Evolutionary conservation across 2,329 filamentous ascomycete species (phyloP).

Genomic region (Ophiocordyceps polyrhachis-furcata): DNA sequence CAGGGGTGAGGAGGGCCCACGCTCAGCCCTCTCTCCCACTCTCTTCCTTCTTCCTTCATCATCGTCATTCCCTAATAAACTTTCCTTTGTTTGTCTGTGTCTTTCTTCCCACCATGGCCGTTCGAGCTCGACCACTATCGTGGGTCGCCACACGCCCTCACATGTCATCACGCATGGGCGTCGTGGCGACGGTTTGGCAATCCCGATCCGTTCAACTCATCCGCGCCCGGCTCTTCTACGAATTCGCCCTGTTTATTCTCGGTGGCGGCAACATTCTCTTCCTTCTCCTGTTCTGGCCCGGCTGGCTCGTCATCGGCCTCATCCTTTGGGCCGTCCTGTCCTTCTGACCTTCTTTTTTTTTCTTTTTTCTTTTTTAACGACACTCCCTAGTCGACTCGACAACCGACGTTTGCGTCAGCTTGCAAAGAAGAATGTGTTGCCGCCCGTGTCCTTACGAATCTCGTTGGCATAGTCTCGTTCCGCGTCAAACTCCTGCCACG

Average conservation of each 20-base stretch:
- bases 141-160: background rate
- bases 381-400: background rate
- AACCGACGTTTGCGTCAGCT: constrained; percentile 9
- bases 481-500: constrained; percentile 90
- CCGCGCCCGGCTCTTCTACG: constrained; percentile 28
- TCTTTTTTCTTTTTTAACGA: background rate
- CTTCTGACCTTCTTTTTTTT: too few relatives aligned
- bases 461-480: constrained; percentile 67
- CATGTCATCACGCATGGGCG: constrained; percentile 5
- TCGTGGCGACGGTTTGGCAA: constrained; percentile 17
- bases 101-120: background rate
- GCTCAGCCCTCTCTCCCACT: background rate
- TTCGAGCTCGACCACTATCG: background rate
- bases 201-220: constrained; percentile 16
- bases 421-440: constrained; percentile 84
- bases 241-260: constrained; percentile 31
- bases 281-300: constrained; percentile 36
- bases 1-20: constrained; percentile 10
- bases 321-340: constrained; percentile 15
- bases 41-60: background rate
- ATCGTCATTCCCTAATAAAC: background rate
- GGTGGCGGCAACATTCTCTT: constrained; percentile 29
- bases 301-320: constrained; percentile 29
- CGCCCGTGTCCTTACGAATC: constrained; percentile 64
- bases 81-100: background rate